Conservation (phyloP, 768 basidiomycete species). For the Naganishia antarctica region DNA sequence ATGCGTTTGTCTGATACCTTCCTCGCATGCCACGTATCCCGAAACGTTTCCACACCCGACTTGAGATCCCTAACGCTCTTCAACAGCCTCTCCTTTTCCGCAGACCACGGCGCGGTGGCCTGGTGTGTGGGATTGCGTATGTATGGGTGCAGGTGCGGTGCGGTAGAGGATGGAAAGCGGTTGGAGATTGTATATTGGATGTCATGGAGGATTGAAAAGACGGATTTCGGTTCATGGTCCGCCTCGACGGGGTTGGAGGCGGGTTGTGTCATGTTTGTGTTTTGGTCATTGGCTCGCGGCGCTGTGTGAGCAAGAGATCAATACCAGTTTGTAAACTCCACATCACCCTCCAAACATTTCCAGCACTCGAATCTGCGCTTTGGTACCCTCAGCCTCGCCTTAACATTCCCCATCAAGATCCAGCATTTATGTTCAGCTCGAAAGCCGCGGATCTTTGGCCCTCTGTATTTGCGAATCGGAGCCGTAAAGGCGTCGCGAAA, state of each 20-base stretch:
- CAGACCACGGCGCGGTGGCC: not conserved
- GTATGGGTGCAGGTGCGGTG: not conserved
- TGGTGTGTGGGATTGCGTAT: not conserved
- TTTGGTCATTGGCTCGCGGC: not conserved
- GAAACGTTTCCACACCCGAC: not conserved
- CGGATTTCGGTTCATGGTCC: not conserved
- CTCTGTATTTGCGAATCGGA: not conserved
- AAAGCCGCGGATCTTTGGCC: conserved; percentile 2
- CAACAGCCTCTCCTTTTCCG: not conserved
- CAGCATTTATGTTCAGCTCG: not conserved
- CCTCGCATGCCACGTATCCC: conserved; percentile 2
- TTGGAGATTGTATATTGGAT: not conserved
- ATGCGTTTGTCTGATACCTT: not conserved
- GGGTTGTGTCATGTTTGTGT: not conserved
- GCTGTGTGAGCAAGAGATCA: not conserved
- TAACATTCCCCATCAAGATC: conserved; percentile 19
- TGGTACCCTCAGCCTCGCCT: conserved; percentile 22
- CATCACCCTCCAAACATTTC: not conserved
- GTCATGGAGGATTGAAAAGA: not conserved
- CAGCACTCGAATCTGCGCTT: not conserved
- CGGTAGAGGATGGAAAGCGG: not conserved
- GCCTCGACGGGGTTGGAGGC: not conserved
- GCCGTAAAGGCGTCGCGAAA: not conserved
- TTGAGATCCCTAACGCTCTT: not conserved
- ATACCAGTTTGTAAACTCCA: too few species aligned